Evolutionary conservation across 768 basidiomycete species (phyloP).

Genomic region (Chalciporus sphaerocephalus): DNA sequence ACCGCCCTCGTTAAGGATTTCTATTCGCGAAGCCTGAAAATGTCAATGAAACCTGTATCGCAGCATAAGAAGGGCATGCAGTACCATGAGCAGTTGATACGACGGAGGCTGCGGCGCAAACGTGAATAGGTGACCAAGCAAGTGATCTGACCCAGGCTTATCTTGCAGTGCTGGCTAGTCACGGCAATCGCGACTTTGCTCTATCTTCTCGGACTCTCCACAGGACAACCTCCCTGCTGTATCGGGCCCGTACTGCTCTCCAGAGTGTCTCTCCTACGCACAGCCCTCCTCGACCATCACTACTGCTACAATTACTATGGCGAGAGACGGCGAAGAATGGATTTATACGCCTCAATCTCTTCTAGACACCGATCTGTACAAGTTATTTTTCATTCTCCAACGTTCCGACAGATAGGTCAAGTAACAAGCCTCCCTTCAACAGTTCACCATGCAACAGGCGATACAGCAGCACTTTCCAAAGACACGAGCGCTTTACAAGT

Average conservation of each 20-base stretch:
- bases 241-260: slow-evolving; percentile 52
- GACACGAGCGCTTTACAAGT: slow-evolving; percentile 65
- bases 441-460: slow-evolving; percentile 97
- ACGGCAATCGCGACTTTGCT: too few species aligned
- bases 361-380: slow-evolving; percentile 93
- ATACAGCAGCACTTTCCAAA: slow-evolving; percentile 74
- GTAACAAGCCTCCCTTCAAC: neutral
- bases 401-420: neutral
- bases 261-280: slow-evolving; percentile 35
- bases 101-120: too few species aligned
- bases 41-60: neutral
- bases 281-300: slow-evolving; percentile 29
- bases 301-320: slow-evolving; percentile 8
- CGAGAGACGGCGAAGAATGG: slow-evolving; percentile 4
- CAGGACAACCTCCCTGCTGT: slow-evolving; percentile 27
- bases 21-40: slow-evolving; percentile 49
- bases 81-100: neutral
- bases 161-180: too few species aligned
- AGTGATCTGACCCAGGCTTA: too few species aligned
- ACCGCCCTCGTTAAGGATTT: slow-evolving; percentile 79
- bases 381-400: slow-evolving; percentile 44
- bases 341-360: slow-evolving; percentile 45
- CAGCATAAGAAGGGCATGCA: neutral
- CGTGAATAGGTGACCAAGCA: neutral
- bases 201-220: too few species aligned